Conservation (phyloP, 495 filamentous ascomycete species). For the Penicillium macrosclerotiorum region DNA sequence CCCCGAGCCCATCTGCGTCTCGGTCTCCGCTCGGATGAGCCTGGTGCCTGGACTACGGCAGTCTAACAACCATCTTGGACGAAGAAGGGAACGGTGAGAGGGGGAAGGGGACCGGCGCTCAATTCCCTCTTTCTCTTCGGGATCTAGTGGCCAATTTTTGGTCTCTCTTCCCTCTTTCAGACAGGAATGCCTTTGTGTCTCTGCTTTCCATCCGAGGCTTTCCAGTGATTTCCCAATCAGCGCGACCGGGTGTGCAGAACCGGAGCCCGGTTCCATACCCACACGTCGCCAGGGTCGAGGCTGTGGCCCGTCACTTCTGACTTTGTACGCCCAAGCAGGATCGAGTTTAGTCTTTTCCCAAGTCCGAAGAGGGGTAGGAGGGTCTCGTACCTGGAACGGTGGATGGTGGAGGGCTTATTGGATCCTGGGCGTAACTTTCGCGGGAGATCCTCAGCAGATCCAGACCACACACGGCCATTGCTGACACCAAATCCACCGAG, state of each 20-base stretch:
- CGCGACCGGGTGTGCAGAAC: constrained; percentile 13
- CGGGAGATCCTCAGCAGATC: constrained; percentile 49
- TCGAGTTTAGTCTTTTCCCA: too few relatives aligned
- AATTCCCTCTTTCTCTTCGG: too few relatives aligned
- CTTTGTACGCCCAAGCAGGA: too few relatives aligned
- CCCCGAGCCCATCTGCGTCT: constrained; percentile 1
- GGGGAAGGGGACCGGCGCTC: neutral
- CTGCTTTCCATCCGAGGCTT: neutral
- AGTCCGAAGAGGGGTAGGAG: constrained; percentile 21
- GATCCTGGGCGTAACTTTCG: constrained; percentile 31
- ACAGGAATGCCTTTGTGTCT: neutral
- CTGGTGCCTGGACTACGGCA: neutral
- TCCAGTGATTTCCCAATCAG: constrained; percentile 16
- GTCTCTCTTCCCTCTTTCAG: too few relatives aligned
- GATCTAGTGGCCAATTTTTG: too few relatives aligned
- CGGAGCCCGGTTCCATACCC: constrained; percentile 2
- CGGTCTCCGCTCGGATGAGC: neutral
- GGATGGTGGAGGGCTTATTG: constrained; percentile 34
- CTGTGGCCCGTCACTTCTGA: too few relatives aligned
- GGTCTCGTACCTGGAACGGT: constrained; percentile 21
- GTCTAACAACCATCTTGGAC: neutral
- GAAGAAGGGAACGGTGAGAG: neutral
- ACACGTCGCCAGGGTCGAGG: constrained; percentile 19
- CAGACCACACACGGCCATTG: constrained; percentile 6
- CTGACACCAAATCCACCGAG: neutral